phyloP scores from a whole-genome alignment of 106 monocot genomes.

The Dioscorea dumetorum region DNA sequence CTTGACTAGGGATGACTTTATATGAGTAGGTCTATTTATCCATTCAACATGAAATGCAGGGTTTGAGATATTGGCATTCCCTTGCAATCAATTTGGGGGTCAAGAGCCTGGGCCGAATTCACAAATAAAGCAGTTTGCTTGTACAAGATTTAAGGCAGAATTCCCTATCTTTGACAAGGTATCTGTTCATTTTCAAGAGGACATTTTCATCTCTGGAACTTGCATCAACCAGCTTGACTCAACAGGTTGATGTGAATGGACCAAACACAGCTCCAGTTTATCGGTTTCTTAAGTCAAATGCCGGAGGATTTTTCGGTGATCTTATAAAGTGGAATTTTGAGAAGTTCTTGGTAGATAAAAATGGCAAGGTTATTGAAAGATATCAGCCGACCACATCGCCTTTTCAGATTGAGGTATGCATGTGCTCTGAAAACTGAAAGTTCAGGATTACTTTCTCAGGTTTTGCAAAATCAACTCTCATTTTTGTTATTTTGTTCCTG shows the following conservation, averaged over 20 bases:
- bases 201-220: no score
- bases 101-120: constrained; percentile 39
- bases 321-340: constrained; percentile 98
- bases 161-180: constrained; percentile 36
- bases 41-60: constrained; percentile 1
- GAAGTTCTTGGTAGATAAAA: constrained; percentile 92
- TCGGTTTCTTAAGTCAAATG: constrained; percentile 85
- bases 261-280: constrained; percentile 90
- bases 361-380: constrained; percentile 94
- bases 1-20: no score
- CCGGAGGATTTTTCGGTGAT: constrained; percentile 94
- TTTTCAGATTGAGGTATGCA: constrained; percentile 90
- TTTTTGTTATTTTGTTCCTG: background rate
- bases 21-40: no score
- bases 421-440: background rate
- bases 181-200: background rate
- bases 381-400: constrained; percentile 96
- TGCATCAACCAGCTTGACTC: no score
- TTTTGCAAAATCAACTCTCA: no score
- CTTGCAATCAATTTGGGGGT: constrained; percentile 39
- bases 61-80: constrained; percentile 37
- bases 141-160: constrained; percentile 38
- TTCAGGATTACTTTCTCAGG: no score
- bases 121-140: constrained; percentile 34
- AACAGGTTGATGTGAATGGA: constrained; percentile 95